These are phyloP conservation scores for Aspergillus saccharolyticus DNA, from an alignment of 495 filamentous ascomycete species.

Conservation along the genomic window DNA sequence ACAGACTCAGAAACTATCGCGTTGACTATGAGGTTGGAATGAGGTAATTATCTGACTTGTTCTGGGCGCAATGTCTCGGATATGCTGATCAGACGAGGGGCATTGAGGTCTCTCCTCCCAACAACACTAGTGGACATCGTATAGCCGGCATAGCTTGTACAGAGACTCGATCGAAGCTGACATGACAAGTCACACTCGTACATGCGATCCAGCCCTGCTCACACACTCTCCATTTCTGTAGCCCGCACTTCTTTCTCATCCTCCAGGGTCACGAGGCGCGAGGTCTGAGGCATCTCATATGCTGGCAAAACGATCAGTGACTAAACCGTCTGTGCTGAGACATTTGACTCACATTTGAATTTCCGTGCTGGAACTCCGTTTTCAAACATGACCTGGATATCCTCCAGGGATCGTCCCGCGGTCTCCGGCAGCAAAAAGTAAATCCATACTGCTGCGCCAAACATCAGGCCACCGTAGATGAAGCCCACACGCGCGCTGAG, in stretches of 20 bases:
- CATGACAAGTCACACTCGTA: neutral
- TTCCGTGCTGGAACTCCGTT: neutral
- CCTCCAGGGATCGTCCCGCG: neutral
- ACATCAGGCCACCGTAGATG: constrained; percentile 1
- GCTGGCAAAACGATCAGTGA: neutral
- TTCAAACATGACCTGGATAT: neutral
- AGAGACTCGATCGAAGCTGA: neutral
- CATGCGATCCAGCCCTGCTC: neutral
- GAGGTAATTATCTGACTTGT: neutral
- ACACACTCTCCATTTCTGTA: neutral
- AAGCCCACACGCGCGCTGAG: neutral
- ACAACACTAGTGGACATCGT: neutral
- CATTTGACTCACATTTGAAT: neutral
- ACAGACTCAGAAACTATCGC: neutral
- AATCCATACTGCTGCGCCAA: neutral
- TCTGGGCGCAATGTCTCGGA: neutral
- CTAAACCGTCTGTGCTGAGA: neutral
- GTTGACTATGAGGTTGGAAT: neutral
- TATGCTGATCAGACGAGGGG: neutral
- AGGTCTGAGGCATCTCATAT: neutral
- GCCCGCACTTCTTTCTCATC: neutral
- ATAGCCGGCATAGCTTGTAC: neutral
- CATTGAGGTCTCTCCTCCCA: too few species aligned
- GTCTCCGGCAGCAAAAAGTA: neutral
- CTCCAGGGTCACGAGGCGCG: neutral